A percentile compares a stretch with the other conserved stretches of the same genome.
These are phyloP conservation scores for Candida anutae DNA, from an alignment of 1,139 yeast genomes.

Conservation along the genomic window DNA sequence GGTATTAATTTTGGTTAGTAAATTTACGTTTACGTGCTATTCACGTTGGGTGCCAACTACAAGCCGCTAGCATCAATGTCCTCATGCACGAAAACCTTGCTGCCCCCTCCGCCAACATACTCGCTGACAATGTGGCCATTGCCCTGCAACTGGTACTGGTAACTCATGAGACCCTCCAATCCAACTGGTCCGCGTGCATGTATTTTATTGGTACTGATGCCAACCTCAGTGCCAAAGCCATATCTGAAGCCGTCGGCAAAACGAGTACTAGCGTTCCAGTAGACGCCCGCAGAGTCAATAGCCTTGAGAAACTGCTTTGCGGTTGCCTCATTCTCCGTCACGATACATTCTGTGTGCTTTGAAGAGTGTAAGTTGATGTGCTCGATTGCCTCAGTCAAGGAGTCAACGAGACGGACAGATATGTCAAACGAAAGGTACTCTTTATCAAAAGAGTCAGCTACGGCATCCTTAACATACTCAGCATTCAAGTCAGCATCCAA, in stretches of 20 bases:
- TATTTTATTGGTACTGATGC: conserved; percentile 91
- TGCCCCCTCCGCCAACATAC: conserved; percentile 89
- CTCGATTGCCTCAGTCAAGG: conserved; percentile 60
- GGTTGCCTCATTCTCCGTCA: conserved; percentile 60
- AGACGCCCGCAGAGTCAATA: conserved; percentile 94
- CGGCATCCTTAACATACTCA: conserved; percentile 17
- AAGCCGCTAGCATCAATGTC: conserved; percentile 28
- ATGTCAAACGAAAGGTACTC: conserved; percentile 82
- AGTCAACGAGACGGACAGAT: conserved; percentile 57
- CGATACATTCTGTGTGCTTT: conserved; percentile 89
- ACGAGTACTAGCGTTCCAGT: conserved; percentile 95
- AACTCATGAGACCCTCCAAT: conserved; percentile 89
- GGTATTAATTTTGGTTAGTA: too few relatives aligned
- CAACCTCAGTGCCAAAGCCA: conserved; percentile 98
- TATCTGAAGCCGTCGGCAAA: conserved; percentile 98
- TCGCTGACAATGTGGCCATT: conserved; percentile 89
- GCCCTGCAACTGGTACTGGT: conserved; percentile 89
- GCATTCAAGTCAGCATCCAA: conserved; percentile 8
- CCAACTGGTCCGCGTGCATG: conserved; percentile 99
- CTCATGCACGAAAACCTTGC: conserved; percentile 69
- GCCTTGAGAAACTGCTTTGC: conserved; percentile 80
- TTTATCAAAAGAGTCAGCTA: conserved; percentile 55
- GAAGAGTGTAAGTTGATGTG: conserved; percentile 91
- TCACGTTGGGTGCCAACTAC: neutral
- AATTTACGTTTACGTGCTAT: too few relatives aligned